Evolutionary conservation across 176 grass and related monocot genomes (phyloP), one percentile per base, ranked within the genome.

Genomic region (Phyllostachys edulis): DNA sequence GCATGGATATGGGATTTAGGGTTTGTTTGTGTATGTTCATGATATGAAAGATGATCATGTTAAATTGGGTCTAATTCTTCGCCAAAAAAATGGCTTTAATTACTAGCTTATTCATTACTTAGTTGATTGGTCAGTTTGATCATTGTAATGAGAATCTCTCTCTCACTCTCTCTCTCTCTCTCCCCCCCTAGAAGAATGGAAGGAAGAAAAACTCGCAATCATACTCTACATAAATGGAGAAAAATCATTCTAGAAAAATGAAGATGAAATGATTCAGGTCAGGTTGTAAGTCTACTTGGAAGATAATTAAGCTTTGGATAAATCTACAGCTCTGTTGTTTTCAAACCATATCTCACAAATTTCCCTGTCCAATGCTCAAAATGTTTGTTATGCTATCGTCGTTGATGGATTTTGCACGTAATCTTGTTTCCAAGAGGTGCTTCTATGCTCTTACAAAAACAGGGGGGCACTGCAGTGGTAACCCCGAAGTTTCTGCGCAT

Each of bases 11-110:
- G 85, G 52, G 42, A 72, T 74, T 80, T 87, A 90, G 80, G 84
- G 84, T 87, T 90, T 65, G 75, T 67, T 83, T 67, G 84, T 69
- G 60, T 69, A 79, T 90, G 80, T 83, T 81, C 84, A 83, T 83
- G 80, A 74, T 77, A 82, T 90, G 23, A 84, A 87, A 80, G 41
- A 85, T 41, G 54, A 59, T 84, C 61, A 50, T 62, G 47, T 75
- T 84, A 62, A 79, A 86, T 62, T 84, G 69, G 68, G 34, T 62
- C 82, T 61, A 36, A 39, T 77, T 79, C 32, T 34, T 34, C 32
- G 32, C 32, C 32, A 34, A 34, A 34, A 34, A 34, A 34, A 34
- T 34, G 66, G 64, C 20, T 63, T 85, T 67, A 36, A 39, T 77
- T 79, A 32, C 68, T 61, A 32, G 57, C 40, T 73, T 29, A 67